Percentiles rank a stretch among this genome's conserved stretches.
Evolutionary conservation across 768 basidiomycete species (phyloP).

Genomic region (Serendipita sp.): DNA sequence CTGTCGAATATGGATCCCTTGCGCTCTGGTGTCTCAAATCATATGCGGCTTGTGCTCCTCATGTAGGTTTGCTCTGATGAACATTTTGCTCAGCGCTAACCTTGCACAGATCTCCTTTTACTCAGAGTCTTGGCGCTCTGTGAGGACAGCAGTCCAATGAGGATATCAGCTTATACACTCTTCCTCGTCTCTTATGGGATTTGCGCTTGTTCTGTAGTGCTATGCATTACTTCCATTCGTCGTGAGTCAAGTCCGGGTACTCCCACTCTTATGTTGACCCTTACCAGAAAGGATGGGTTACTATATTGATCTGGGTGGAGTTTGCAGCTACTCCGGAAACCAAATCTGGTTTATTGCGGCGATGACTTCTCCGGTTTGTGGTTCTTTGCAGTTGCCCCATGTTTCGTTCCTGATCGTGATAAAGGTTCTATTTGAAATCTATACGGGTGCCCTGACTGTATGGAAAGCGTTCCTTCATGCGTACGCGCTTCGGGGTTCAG

Average conservation of each 20-base stretch:
- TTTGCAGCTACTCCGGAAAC: slow-evolving; percentile 2
- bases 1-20: slow-evolving; percentile 1
- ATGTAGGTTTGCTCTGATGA: neutral
- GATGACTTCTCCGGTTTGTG: slow-evolving; percentile 2
- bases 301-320: neutral
- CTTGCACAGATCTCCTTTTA: neutral
- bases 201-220: neutral
- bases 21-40: neutral
- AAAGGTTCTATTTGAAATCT: neutral
- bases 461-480: neutral
- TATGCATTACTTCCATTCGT: neutral
- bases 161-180: neutral
- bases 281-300: neutral
- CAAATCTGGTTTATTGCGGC: neutral
- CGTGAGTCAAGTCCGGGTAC: neutral
- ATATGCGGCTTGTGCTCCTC: slow-evolving; percentile 1
- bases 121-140: neutral
- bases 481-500: neutral
- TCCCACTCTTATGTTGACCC: neutral
- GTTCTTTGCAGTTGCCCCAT: neutral
- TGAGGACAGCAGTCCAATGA: neutral
- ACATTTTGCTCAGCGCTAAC: neutral
- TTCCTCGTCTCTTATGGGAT: neutral
- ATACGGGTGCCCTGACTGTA: neutral
- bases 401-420: neutral